These are phyloP conservation scores for Albizia julibrissin DNA, from an alignment of 306 rosid species.

Conservation along the genomic window DNA sequence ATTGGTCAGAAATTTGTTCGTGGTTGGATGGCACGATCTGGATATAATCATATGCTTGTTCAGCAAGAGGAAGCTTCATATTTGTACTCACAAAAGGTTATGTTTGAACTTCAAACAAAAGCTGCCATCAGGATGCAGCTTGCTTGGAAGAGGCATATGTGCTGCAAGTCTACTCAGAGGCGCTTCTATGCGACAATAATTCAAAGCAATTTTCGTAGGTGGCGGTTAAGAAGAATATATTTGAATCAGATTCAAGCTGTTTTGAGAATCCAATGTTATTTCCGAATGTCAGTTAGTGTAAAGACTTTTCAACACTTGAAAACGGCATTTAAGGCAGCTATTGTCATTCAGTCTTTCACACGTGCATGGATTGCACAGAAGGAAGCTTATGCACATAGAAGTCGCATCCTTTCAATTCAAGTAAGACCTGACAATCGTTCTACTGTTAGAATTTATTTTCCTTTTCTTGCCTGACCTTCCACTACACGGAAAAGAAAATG, in stretches of 20 bases:
- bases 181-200: conserved; percentile 59
- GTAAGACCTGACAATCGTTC: conserved; percentile 49
- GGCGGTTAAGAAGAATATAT: conserved; percentile 63
- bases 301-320: conserved; percentile 54
- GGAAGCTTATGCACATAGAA: conserved; percentile 47
- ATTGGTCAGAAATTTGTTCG: conserved; percentile 59
- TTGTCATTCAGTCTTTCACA: conserved; percentile 62
- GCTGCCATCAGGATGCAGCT: conserved; percentile 55
- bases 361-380: conserved; percentile 72
- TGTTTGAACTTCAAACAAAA: conserved; percentile 39
- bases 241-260: conserved; percentile 54
- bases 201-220: conserved; percentile 59
- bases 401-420: conserved; percentile 63
- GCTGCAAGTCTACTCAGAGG: conserved; percentile 35
- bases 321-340: conserved; percentile 48
- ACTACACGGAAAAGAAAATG: neutral
- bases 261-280: conserved; percentile 60
- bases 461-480: conserved; percentile 22
- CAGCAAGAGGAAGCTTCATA: conserved; percentile 37
- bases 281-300: conserved; percentile 69
- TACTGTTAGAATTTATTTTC: conserved; percentile 14
- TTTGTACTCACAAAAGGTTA: conserved; percentile 30
- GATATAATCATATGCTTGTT: conserved; percentile 39
- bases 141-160: conserved; percentile 52
- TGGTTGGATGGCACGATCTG: conserved; percentile 53